Conservation (phyloP, 352 stramenopile genomes). For the Globisporangium mamillatum region DNA sequence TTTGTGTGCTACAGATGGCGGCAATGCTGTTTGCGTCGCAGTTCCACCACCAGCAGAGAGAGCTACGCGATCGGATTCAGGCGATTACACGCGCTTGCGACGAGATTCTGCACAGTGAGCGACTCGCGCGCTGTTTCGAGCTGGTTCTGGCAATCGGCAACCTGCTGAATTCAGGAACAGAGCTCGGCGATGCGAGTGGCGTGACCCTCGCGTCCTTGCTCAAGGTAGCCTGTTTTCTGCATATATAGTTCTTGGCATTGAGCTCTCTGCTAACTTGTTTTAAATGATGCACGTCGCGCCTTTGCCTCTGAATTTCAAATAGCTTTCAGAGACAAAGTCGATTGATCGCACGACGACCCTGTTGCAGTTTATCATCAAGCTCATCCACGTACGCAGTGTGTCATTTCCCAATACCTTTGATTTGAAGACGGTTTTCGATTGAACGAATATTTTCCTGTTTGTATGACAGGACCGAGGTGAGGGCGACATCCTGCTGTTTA, state of each 20-base stretch:
- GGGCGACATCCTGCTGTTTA: slow-evolving; percentile 60
- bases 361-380: slow-evolving; percentile 74
- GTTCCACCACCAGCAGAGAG: slow-evolving; percentile 56
- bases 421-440: background rate
- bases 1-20: slow-evolving; percentile 38
- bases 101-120: slow-evolving; percentile 65
- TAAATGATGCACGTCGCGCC: background rate
- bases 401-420: background rate
- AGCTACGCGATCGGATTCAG: slow-evolving; percentile 42
- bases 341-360: slow-evolving; percentile 71
- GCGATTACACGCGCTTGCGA: slow-evolving; percentile 59
- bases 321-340: slow-evolving; percentile 83
- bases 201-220: slow-evolving; percentile 73
- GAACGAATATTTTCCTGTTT: background rate
- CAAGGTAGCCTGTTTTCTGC: slow-evolving; percentile 36
- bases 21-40: slow-evolving; percentile 66
- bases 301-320: background rate
- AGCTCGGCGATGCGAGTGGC: slow-evolving; percentile 62
- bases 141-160: slow-evolving; percentile 76
- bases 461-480: slow-evolving; percentile 60
- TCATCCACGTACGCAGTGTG: slow-evolving; percentile 57
- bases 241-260: background rate
- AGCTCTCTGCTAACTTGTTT: background rate
- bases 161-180: slow-evolving; percentile 65
- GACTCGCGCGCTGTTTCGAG: slow-evolving; percentile 73